A percentile compares a stretch with the other conserved stretches of the same genome.
These are phyloP conservation scores for Falciphora oryzae DNA, from an alignment of 2,329 filamentous ascomycete species.

Conservation along the genomic window DNA sequence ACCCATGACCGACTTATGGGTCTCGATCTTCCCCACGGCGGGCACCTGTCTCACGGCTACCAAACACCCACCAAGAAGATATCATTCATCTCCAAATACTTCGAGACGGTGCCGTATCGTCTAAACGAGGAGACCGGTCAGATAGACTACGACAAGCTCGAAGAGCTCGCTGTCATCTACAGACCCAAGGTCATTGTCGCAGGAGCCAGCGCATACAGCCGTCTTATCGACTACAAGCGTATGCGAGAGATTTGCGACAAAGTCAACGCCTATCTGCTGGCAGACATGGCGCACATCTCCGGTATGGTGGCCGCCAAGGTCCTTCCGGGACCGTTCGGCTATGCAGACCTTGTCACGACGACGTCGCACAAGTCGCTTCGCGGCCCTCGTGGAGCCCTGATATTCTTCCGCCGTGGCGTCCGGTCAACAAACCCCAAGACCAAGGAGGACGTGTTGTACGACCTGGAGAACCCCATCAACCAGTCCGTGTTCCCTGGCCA, in stretches of 20 bases:
- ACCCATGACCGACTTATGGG: slow-evolving; percentile 96
- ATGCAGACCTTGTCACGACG: slow-evolving; percentile 92
- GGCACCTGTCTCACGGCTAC: slow-evolving; percentile 94
- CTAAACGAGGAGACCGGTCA: slow-evolving; percentile 84
- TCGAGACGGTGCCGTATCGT: slow-evolving; percentile 94
- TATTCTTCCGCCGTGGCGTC: slow-evolving; percentile 95
- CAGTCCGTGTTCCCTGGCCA: slow-evolving; percentile 95
- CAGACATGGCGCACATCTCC: slow-evolving; percentile 97
- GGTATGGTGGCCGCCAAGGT: slow-evolving; percentile 90
- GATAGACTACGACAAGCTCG: slow-evolving; percentile 91
- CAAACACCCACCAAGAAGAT: slow-evolving; percentile 93
- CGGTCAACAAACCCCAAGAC: slow-evolving; percentile 77
- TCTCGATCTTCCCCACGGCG: slow-evolving; percentile 91
- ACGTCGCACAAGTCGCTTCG: slow-evolving; percentile 97
- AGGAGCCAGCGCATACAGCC: slow-evolving; percentile 91
- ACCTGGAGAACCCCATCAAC: slow-evolving; percentile 92
- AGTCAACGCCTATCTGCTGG: slow-evolving; percentile 84
- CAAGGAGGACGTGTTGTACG: slow-evolving; percentile 78
- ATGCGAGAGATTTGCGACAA: slow-evolving; percentile 91
- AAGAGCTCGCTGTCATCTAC: slow-evolving; percentile 82
- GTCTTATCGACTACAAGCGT: slow-evolving; percentile 88
- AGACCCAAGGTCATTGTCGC: slow-evolving; percentile 94
- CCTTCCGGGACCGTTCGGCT: slow-evolving; percentile 80
- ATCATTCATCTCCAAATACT: slow-evolving; percentile 98
- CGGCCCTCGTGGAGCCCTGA: slow-evolving; percentile 92